Conservation (phyloP, 2,329 filamentous ascomycete genomes). For the Sclerotinia subarctica region DNA sequence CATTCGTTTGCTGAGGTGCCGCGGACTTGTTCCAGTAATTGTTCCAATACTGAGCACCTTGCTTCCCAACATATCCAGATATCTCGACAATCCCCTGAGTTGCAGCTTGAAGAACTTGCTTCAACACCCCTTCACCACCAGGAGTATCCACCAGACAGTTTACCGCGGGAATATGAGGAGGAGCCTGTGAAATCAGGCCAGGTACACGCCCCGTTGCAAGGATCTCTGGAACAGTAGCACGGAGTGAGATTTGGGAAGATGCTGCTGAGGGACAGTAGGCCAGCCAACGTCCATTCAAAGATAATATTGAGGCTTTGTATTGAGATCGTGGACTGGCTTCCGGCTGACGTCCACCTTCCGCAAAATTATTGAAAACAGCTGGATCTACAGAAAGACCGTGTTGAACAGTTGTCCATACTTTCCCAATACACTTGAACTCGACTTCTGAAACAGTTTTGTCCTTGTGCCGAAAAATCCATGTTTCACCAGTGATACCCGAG, state of each 20-base stretch:
- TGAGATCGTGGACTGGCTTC: constrained; percentile 42
- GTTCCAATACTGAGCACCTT: constrained; percentile 74
- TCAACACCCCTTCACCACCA: constrained; percentile 67
- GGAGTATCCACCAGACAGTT: constrained; percentile 71
- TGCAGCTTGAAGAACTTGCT: constrained; percentile 73
- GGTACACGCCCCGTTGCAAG: constrained; percentile 51
- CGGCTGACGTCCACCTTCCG: constrained; percentile 40
- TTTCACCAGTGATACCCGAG: constrained; percentile 81
- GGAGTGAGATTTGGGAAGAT: constrained; percentile 66
- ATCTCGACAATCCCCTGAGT: constrained; percentile 75
- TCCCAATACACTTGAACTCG: constrained; percentile 49
- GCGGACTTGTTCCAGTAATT: constrained; percentile 69
- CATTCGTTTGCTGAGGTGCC: constrained; percentile 45
- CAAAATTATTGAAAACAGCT: constrained; percentile 23
- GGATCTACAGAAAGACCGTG: constrained; percentile 47
- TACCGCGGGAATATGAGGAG: constrained; percentile 64
- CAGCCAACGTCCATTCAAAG: constrained; percentile 70
- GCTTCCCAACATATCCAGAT: constrained; percentile 73
- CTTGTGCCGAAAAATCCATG: constrained; percentile 67
- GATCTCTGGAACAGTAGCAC: constrained; percentile 60
- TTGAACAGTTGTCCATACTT: constrained; percentile 88
- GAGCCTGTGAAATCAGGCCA: constrained; percentile 57
- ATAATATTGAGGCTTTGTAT: constrained; percentile 62
- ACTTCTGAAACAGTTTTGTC: background rate
- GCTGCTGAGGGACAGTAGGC: constrained; percentile 71